Evolutionary conservation across 129 eudicot species (phyloP), one percentile per base, ranked within the genome.

Genomic region (Gnaphalium uliginosum): DNA sequence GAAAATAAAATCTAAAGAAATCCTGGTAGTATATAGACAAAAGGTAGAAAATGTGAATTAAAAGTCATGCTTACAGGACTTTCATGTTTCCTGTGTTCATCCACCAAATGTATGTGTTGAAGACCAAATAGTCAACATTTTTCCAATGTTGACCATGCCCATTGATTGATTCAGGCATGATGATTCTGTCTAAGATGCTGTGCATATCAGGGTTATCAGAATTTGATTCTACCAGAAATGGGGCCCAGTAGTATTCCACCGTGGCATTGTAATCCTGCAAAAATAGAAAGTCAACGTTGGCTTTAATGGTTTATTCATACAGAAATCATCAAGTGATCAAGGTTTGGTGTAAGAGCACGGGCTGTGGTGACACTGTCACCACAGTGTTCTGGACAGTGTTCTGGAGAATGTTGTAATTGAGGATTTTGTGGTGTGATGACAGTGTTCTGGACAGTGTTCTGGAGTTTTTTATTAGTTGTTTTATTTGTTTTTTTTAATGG

Each of bases 101-200:
- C 98, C 98, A 93, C 98, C 98, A 93, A 41, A 93, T 87, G 80
- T 93, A 93, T 2, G 98, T 86, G 79, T 93, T 90, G 76, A 93
- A 93, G 73, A 93, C 81, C 73, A 93, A 83, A 63, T 79, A 85
- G 76, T 93, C 98, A 35, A 87, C 97, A 33, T 80, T 76, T 75
- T 85, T 87, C 98, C 98, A 93, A 8, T 88, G 81, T 30, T 82
- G 69, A 57, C 93, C 98, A 79, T 93, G 98, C 50, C 71, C 85
- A 21, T 79, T 27, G 37, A 90, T 90, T 33, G 98, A 90, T 66
- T 86, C 89, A 13, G 98, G 96, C 89, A 85, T 90, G 66, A 93
- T 93, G 74, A 93, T 87, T 64, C 98, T 83, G 68, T 90, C 79
- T 85, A 88, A 72, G 54, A 93, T 86, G 87, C 96, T 93, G 76